Evolutionary conservation across 108 stramenopile species (phyloP), one percentile per base, ranked within the genome.

Genomic region (Epithemia pelagica): DNA sequence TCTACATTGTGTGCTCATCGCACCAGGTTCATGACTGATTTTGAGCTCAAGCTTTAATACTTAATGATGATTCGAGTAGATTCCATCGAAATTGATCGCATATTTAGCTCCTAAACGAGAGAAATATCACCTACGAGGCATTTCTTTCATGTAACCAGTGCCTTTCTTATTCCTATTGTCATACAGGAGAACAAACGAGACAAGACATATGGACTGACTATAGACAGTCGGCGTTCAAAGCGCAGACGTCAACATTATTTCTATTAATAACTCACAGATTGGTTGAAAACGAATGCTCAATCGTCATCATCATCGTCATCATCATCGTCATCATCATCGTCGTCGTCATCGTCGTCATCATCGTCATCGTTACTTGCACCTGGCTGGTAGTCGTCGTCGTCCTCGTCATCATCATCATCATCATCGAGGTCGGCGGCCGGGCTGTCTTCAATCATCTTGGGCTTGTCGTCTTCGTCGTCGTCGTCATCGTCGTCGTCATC

Each of bases 401-500:
- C 37, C 5, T 46, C 37, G 37, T 46, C 37, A 15, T 46, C 37
- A 15, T 46, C 37, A 15, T 46, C 15, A n/a, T n/a, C n/a, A n/a
- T n/a, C n/a, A n/a, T n/a, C n/a, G n/a, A n/a, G n/a, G n/a, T n/a
- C n/a, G n/a, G n/a, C n/a, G 37, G 37, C 37, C 10, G 37, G 10
- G 10, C 37, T 46, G 37, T 46, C 15, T 15, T 46, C 37, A 15
- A 46, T 46, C 37, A 5, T 46, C 15, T 46, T 46, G 10, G 37
- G 37, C 15, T 46, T 46, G 10, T 46, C 37, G 37, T 46, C 37
- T 5, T 46, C 37, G 37, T 46, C 37, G 37, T 46, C 37, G 37
- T 46, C 37, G 37, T 46, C 37, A 46, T 46, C 37, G 15, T 46
- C 37, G 15, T 46, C 37, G 56, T 26, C 26, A 58, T 58, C 66